Evolutionary conservation across 192 early-diverging fungal genomes (phyloP).

Genomic region (Lobulomyces angularis): DNA sequence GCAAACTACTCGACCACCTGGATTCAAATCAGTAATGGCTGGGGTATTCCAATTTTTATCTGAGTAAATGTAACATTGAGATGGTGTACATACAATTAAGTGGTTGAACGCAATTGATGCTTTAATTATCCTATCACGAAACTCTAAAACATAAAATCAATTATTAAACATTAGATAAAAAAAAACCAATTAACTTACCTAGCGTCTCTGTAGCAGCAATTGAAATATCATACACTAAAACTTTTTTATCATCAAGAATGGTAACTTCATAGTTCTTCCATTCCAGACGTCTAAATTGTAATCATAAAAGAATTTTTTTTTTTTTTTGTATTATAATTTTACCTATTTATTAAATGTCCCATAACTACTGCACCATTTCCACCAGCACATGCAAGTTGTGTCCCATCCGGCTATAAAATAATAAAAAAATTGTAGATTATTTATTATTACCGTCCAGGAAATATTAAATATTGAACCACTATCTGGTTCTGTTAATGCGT

Average conservation of each 20-base stretch:
- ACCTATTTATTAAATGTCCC: conserved; percentile 39
- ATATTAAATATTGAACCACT: conserved; percentile 40
- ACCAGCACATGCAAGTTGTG: conserved; percentile 40
- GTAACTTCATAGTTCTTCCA: conserved; percentile 50
- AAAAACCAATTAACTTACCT: conserved; percentile 17
- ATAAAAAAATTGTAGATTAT: too few species aligned
- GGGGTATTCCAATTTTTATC: conserved; percentile 53
- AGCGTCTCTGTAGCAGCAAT: conserved; percentile 32
- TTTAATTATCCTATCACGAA: conserved; percentile 43
- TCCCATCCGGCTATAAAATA: conserved; percentile 46
- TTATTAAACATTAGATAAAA: not conserved
- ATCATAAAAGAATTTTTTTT: not conserved
- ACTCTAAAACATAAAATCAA: conserved; percentile 16
- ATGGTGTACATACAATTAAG: conserved; percentile 34
- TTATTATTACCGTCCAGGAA: too few species aligned
- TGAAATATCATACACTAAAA: conserved; percentile 33
- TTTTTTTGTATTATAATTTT: not conserved
- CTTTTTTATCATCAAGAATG: conserved; percentile 36
- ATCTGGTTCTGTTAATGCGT: conserved; percentile 32
- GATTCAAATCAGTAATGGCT: conserved; percentile 35
- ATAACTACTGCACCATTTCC: conserved; percentile 39
- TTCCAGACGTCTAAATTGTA: conserved; percentile 23
- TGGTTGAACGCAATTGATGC: conserved; percentile 32
- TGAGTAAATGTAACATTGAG: conserved; percentile 43
- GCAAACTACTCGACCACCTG: conserved; percentile 41